Percentiles rank a stretch among this genome's conserved stretches.
Conservation (phyloP, 1,139 yeast species). For the Hansenula anomala region DNA sequence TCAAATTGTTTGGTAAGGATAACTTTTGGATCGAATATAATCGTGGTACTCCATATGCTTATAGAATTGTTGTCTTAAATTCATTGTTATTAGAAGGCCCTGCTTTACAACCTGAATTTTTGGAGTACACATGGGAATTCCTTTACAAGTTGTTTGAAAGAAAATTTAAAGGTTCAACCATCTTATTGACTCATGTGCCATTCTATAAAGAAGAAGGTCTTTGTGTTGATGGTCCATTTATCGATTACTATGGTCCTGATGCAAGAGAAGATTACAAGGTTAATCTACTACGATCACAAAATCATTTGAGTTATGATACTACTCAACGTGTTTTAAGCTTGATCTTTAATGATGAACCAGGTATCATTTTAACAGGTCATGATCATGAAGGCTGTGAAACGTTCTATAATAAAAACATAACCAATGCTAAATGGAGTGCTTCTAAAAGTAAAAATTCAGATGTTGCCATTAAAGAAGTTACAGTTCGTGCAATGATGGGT, state of each 20-base stretch:
- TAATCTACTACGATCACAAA: slow-evolving; percentile 77
- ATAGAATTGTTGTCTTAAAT: slow-evolving; percentile 84
- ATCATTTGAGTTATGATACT: slow-evolving; percentile 67
- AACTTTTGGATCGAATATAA: slow-evolving; percentile 76
- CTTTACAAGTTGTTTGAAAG: slow-evolving; percentile 48
- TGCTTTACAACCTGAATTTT: slow-evolving; percentile 67
- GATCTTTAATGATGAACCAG: slow-evolving; percentile 63
- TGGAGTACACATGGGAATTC: slow-evolving; percentile 67
- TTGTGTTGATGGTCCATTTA: slow-evolving; percentile 82
- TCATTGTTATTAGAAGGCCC: slow-evolving; percentile 89
- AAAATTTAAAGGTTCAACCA: slow-evolving; percentile 70
- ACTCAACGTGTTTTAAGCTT: slow-evolving; percentile 63
- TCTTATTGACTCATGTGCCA: slow-evolving; percentile 86
- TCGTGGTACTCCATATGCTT: slow-evolving; percentile 56
- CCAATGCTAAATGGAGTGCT: slow-evolving; percentile 53
- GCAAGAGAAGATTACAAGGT: slow-evolving; percentile 60
- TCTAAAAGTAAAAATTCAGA: slow-evolving; percentile 32
- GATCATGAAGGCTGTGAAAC: slow-evolving; percentile 94
- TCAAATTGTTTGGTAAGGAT: slow-evolving; percentile 70
- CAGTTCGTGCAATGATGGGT: slow-evolving; percentile 95
- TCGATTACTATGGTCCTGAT: slow-evolving; percentile 54
- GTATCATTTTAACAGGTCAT: slow-evolving; percentile 87
- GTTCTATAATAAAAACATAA: slow-evolving; percentile 44
- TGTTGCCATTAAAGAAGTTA: slow-evolving; percentile 57
- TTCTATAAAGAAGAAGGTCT: slow-evolving; percentile 75